A percentile compares a stretch with the other conserved stretches of the same genome.
Evolutionary conservation across 306 rosid species (phyloP).

Genomic region (Dicorynia guianensis): DNA sequence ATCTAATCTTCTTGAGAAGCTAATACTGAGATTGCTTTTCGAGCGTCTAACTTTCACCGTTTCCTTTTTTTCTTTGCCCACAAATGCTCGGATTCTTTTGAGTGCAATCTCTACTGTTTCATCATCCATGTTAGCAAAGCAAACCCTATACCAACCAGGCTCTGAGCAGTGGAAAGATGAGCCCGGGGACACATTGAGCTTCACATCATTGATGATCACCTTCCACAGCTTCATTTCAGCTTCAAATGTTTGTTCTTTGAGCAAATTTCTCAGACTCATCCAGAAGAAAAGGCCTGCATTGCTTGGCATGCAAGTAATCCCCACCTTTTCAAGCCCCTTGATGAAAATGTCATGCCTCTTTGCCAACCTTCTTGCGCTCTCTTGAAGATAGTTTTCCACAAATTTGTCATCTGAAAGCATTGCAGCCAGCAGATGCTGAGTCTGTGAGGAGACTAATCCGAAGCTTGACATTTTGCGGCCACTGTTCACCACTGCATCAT

Average conservation of each 20-base stretch:
- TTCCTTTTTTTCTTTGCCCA: conserved; percentile 44
- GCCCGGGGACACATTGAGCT: conserved; percentile 93
- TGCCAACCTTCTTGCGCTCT: conserved; percentile 62
- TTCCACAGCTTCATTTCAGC: conserved; percentile 77
- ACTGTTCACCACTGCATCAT: conserved; percentile 62
- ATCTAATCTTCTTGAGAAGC: conserved; percentile 61
- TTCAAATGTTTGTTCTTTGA: conserved; percentile 62
- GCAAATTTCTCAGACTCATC: conserved; percentile 77
- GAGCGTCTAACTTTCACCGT: conserved; percentile 40
- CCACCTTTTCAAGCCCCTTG: conserved; percentile 62
- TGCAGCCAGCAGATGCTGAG: conserved; percentile 70
- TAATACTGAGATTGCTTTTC: conserved; percentile 58
- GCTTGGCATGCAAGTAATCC: conserved; percentile 69
- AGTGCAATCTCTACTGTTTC: conserved; percentile 71
- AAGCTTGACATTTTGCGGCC: conserved; percentile 95
- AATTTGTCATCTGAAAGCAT: conserved; percentile 76
- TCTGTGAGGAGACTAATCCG: conserved; percentile 80
- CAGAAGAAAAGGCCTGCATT: conserved; percentile 82
- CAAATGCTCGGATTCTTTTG: conserved; percentile 62
- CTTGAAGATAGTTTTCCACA: conserved; percentile 49
- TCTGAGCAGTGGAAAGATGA: conserved; percentile 79
- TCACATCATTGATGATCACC: conserved; percentile 69
- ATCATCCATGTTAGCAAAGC: conserved; percentile 90
- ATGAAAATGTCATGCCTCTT: conserved; percentile 53
- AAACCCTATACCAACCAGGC: conserved; percentile 96